Base-by-base conservation (phyloP, 2,329 filamentous ascomycete species). In the Penicillium decumbens region DNA sequence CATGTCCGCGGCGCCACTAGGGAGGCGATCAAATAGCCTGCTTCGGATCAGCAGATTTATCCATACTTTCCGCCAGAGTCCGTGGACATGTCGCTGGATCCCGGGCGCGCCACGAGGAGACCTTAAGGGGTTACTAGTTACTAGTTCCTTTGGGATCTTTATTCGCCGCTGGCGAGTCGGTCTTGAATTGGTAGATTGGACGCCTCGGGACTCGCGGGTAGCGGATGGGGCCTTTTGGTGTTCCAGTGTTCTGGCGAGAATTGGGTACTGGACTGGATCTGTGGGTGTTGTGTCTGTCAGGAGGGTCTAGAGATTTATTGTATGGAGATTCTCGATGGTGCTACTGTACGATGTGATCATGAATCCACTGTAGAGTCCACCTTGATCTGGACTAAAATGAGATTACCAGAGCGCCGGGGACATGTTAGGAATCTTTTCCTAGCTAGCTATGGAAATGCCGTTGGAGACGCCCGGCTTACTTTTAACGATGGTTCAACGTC, bases 401-500 rank as follows among this genome's bases (percentile, higher is more conserved):
- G 6, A 4, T 25, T 27, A 27, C 7, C 38, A 23, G 27, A 27
- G 12, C 25, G n/a, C 29, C 15, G 39, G 24, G 27, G 39, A 13
- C 20, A 20, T 20, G 24, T 38, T 30, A 25, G 30, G n/a, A n/a
- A n/a, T n/a, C 30, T 24, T 39, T 13, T 47, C 28, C 30, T n/a
- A 23, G 41, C 25, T n/a, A 23, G 41, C 38, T 12, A 43, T 4
- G 15, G 41, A 43, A 33, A 15, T 25, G 20, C 28, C 41, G 37
- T 41, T 41, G 40, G 30, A 51, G 20, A 30, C 8, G 41, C 43
- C 15, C 18, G 40, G 25, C 39, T 25, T 35, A 30, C 37, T 46
- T 24, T 53, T 51, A 30, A 41, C 32, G 40, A 58, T 58, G 55
- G 46, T 57, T 45, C 45, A 50, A 56, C 51, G 52, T 51, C 30